Evolutionary conservation across 2,329 filamentous ascomycete species (phyloP).

Genomic region (Apiospora kogelbergensis): DNA sequence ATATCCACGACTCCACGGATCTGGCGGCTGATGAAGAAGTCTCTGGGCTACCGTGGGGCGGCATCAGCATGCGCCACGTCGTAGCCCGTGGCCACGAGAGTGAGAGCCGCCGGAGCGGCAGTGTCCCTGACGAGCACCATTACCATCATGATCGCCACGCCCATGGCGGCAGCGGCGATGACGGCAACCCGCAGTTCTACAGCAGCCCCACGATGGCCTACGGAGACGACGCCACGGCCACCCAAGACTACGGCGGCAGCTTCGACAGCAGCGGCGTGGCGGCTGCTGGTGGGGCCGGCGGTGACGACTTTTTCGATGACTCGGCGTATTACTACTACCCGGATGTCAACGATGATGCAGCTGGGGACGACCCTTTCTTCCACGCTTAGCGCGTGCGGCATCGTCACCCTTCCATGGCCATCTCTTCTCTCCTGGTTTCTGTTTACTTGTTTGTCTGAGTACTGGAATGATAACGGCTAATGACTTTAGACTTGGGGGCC

Average conservation of each 20-base stretch:
- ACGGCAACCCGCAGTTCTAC: background rate
- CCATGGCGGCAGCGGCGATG: background rate
- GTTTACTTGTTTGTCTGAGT: background rate
- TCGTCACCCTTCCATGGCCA: background rate
- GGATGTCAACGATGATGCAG: background rate
- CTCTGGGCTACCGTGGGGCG: slow-evolving; percentile 72
- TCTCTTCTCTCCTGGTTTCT: slow-evolving; percentile 1
- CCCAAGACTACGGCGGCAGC: slow-evolving; percentile 7
- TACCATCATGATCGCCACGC: slow-evolving; percentile 10
- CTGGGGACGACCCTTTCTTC: background rate
- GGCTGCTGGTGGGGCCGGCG: background rate
- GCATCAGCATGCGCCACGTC: slow-evolving; percentile 60
- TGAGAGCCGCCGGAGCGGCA: slow-evolving; percentile 36
- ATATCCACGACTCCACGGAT: slow-evolving; percentile 57
- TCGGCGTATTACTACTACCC: slow-evolving; percentile 9
- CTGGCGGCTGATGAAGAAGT: slow-evolving; percentile 53
- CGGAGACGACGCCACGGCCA: background rate
- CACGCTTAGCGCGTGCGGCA: background rate
- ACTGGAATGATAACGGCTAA: background rate
- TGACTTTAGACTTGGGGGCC: background rate
- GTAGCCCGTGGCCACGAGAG: slow-evolving; percentile 51
- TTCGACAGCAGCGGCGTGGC: background rate
- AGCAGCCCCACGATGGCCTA: background rate
- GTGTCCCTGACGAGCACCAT: background rate
- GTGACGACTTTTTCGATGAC: slow-evolving; percentile 11